Conservation (phyloP, 495 filamentous ascomycete genomes). For the Penicillium dipodomyicola region DNA sequence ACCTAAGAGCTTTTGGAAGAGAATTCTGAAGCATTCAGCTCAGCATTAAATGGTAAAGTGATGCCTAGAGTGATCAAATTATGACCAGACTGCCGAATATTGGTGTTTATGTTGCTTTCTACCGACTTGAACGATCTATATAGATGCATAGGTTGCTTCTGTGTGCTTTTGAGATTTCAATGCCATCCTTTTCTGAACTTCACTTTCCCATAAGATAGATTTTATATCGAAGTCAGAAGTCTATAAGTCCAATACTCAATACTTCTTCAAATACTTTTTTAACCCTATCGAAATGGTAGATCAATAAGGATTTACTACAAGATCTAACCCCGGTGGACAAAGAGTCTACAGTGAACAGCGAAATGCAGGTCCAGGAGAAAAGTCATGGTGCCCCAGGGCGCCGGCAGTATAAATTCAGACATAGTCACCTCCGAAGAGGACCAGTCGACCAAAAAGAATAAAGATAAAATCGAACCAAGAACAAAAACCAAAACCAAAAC, state of each 20-base stretch:
- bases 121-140: too few relatives aligned
- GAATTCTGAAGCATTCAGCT: constrained; percentile 1
- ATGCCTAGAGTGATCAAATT: not conserved
- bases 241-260: too few relatives aligned
- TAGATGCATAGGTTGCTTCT: too few relatives aligned
- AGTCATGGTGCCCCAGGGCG: not conserved
- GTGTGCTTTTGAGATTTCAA: too few relatives aligned
- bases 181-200: too few relatives aligned
- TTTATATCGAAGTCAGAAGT: too few relatives aligned
- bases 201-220: too few relatives aligned
- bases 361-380: not conserved
- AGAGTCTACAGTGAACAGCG: constrained; percentile 1
- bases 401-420: constrained; percentile 4
- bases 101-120: not conserved
- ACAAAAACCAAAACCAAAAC: too few relatives aligned
- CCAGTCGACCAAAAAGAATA: constrained; percentile 1
- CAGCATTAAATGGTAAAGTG: not conserved
- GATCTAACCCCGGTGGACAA: not conserved
- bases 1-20: not conserved
- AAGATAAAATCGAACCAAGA: too few relatives aligned
- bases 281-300: too few relatives aligned
- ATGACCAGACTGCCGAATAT: not conserved
- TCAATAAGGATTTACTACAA: not conserved
- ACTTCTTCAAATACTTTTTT: too few relatives aligned
- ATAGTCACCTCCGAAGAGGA: constrained; percentile 5